A percentile compares a stretch with the other conserved stretches of the same genome.
phyloP scores from a whole-genome alignment of 108 stramenopile species.

The Stephanodiscus minutulus region DNA sequence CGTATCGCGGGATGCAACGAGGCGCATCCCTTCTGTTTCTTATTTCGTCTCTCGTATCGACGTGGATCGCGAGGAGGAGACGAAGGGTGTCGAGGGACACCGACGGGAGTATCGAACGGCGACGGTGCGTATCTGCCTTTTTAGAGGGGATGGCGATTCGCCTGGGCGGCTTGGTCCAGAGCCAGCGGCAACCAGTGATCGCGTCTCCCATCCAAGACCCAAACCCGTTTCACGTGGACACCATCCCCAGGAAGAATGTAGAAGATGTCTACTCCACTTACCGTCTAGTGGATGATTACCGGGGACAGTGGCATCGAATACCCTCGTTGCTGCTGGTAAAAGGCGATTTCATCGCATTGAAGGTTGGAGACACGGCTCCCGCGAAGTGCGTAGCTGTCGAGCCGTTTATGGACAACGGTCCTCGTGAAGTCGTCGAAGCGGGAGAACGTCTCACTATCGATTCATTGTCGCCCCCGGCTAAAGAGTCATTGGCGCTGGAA shows the following conservation, averaged over 20 bases:
- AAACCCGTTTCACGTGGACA: constrained; percentile 11
- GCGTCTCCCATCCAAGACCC: background rate
- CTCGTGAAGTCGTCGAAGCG: constrained; percentile 34
- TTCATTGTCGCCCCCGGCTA: constrained; percentile 24
- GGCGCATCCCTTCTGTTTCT: constrained; percentile 31
- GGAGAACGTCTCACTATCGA: constrained; percentile 58
- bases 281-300: constrained; percentile 37
- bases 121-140: constrained; percentile 43
- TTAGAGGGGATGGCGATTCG: constrained; percentile 32
- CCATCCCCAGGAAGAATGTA: constrained; percentile 36
- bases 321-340: constrained; percentile 70
- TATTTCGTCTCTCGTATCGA: constrained; percentile 21
- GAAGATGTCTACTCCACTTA: constrained; percentile 79
- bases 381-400: constrained; percentile 48
- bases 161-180: background rate
- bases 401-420: constrained; percentile 4
- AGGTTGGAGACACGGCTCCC: constrained; percentile 77
- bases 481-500: constrained; percentile 9
- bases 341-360: constrained; percentile 80
- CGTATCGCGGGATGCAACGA: constrained; percentile 24
- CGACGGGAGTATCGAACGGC: constrained; percentile 39
- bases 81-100: constrained; percentile 32
- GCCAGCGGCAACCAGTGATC: background rate
- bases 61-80: constrained; percentile 28
- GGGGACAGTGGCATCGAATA: constrained; percentile 62